A percentile compares a stretch with the other conserved stretches of the same genome.
Conservation (phyloP, 2,329 filamentous ascomycete species). For the Diplodia sapinea region DNA sequence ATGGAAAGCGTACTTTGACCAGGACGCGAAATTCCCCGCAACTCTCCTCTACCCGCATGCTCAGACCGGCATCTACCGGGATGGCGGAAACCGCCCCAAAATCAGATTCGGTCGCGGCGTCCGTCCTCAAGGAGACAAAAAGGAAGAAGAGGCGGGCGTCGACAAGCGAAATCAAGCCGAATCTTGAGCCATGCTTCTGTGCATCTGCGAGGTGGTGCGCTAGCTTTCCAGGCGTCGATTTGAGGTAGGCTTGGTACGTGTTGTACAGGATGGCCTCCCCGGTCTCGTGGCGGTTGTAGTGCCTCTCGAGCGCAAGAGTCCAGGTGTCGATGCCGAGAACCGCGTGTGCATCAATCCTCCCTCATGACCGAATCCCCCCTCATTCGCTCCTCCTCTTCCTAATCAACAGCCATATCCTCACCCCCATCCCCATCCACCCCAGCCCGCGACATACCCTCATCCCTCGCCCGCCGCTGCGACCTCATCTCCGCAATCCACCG, state of each 20-base stretch:
- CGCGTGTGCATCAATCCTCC: neutral
- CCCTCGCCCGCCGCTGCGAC: too few relatives aligned
- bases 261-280: conserved; percentile 56
- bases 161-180: too few relatives aligned
- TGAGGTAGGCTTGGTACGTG: conserved; percentile 65
- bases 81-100: too few relatives aligned
- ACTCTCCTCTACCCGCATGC: too few relatives aligned
- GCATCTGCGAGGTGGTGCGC: conserved; percentile 56
- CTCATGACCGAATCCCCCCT: neutral
- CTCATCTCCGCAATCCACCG: too few relatives aligned
- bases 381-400: neutral
- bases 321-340: conserved; percentile 41
- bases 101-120: too few relatives aligned
- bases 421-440: neutral
- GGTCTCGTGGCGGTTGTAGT: conserved; percentile 53
- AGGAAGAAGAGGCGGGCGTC: too few relatives aligned
- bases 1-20: too few relatives aligned
- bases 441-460: neutral
- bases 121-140: too few relatives aligned
- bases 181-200: conserved; percentile 48
- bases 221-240: conserved; percentile 52
- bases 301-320: conserved; percentile 60
- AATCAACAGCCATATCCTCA: neutral
- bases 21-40: too few relatives aligned
- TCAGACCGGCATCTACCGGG: too few relatives aligned